Conservation (phyloP, 257 asterid genomes). For the Oldenlandia corymbosa region DNA sequence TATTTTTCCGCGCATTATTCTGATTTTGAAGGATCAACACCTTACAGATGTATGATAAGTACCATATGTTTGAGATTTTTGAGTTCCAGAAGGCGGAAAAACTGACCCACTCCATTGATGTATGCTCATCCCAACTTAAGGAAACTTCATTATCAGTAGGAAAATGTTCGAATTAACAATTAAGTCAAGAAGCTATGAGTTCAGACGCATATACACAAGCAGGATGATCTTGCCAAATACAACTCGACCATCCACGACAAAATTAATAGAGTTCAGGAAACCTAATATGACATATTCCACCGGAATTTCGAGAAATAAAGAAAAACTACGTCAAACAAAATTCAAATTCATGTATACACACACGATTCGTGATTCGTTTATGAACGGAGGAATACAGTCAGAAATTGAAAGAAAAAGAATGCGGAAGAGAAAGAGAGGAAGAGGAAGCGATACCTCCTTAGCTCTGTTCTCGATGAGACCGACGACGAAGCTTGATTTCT, state of each 20-base stretch:
- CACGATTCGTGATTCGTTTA: neutral
- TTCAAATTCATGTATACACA: neutral
- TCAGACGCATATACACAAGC: neutral
- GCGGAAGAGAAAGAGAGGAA: constrained; percentile 3
- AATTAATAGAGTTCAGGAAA: neutral
- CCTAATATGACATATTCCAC: neutral
- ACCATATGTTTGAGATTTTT: no score
- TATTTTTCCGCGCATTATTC: no score
- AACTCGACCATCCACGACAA: neutral
- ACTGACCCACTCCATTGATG: neutral
- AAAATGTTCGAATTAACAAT: neutral
- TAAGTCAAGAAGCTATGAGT: neutral
- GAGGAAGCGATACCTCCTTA: constrained; percentile 58
- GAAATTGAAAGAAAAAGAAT: neutral
- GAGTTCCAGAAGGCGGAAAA: neutral
- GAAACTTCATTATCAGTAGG: neutral
- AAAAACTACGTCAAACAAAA: neutral
- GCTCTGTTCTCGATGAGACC: constrained; percentile 91
- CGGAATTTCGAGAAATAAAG: neutral
- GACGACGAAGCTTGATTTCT: constrained; percentile 74
- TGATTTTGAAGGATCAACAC: neutral
- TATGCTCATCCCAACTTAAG: neutral
- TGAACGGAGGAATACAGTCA: neutral
- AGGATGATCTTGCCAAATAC: neutral
- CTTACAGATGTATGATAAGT: no score